Conservation (phyloP, 352 stramenopile genomes). For the Pythium insidiosum region DNA sequence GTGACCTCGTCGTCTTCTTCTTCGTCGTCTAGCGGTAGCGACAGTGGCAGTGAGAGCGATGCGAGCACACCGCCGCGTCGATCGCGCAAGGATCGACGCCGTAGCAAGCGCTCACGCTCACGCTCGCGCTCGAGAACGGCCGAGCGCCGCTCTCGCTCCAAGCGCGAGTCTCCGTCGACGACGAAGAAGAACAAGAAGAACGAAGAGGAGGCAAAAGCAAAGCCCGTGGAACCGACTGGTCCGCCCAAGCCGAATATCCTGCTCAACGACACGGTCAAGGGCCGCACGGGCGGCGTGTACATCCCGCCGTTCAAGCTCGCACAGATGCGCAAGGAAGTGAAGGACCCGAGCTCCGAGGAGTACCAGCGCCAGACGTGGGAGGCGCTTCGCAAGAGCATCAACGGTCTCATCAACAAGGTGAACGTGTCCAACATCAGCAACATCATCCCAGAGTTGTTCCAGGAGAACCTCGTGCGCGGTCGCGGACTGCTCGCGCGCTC, state of each 20-base stretch:
- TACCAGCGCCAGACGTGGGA: conserved; percentile 94
- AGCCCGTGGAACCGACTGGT: neutral
- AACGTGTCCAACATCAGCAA: conserved; percentile 93
- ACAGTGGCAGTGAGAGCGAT: too few relatives aligned
- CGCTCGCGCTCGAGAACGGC: conserved; percentile 2
- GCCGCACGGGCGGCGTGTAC: conserved; percentile 88
- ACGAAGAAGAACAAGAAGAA: too few relatives aligned
- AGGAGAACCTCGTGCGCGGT: conserved; percentile 96
- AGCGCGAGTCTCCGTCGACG: too few relatives aligned
- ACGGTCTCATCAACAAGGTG: conserved; percentile 98
- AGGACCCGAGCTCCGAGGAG: conserved; percentile 55
- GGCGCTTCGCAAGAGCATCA: conserved; percentile 95
- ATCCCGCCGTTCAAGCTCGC: conserved; percentile 90
- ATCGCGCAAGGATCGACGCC: too few relatives aligned
- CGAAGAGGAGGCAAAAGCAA: neutral
- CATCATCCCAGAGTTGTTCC: conserved; percentile 94
- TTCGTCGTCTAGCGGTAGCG: too few relatives aligned
- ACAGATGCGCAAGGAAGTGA: conserved; percentile 48
- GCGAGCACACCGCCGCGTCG: too few relatives aligned
- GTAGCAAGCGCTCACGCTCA: conserved; percentile 3
- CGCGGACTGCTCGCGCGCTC: conserved; percentile 91
- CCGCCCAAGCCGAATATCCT: conserved; percentile 25
- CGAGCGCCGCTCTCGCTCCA: conserved; percentile 3
- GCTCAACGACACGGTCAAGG: conserved; percentile 26
- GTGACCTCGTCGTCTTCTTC: too few relatives aligned